Evolutionary conservation across 768 basidiomycete species (phyloP).

Genomic region (Suillus luteus): DNA sequence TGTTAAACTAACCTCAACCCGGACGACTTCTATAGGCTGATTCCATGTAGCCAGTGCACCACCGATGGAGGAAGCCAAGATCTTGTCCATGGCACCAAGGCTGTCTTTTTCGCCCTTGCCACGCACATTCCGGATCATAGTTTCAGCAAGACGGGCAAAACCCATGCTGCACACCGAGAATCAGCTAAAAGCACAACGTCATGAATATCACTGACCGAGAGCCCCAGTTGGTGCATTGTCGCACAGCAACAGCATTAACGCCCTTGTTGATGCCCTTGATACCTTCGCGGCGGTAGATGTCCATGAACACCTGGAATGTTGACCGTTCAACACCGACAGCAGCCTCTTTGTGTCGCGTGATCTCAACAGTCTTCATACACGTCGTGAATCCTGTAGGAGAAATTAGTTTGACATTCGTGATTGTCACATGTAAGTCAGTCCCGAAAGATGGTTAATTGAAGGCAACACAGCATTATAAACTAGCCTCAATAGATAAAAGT

Average conservation of each 20-base stretch:
- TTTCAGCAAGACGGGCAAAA: conserved; percentile 91
- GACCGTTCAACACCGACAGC: conserved; percentile 83
- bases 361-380: conserved; percentile 99
- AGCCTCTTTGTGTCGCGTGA: conserved; percentile 92
- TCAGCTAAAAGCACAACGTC: conserved; percentile 14
- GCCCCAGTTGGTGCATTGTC: conserved; percentile 94
- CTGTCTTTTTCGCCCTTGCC: conserved; percentile 80
- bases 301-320: conserved; percentile 92
- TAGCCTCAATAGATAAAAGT: conserved; percentile 20
- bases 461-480: conserved; percentile 21
- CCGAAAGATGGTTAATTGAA: conserved; percentile 19
- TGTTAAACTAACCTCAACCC: conserved; percentile 72
- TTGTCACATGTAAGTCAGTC: conserved; percentile 4
- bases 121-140: conserved; percentile 68
- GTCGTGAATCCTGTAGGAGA: conserved; percentile 83
- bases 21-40: conserved; percentile 96
- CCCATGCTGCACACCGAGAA: conserved; percentile 68
- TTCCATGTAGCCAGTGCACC: conserved; percentile 99
- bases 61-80: conserved; percentile 83
- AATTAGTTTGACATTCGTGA: conserved; percentile 16
- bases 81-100: conserved; percentile 81
- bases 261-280: conserved; percentile 98
- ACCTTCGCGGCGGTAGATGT: conserved; percentile 93
- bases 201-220: conserved; percentile 59
- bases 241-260: conserved; percentile 91